Base-by-base conservation (phyloP, 176 grass and related monocot species). In the Cymbopogon citratus region DNA sequence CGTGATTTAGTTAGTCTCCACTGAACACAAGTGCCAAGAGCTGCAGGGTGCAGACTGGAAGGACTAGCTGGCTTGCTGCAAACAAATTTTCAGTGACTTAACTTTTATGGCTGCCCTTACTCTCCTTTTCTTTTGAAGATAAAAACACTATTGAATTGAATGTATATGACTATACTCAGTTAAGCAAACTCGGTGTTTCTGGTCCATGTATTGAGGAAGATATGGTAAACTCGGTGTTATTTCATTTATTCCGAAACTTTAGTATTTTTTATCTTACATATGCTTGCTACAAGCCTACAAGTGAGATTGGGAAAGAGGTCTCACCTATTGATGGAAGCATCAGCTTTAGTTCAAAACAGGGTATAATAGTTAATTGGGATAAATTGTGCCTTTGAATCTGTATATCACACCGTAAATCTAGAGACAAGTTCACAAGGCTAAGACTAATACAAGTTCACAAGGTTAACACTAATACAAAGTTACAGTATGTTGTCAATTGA, bases 241-340 rank as follows among this genome's bases (percentile, higher is more conserved):
- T 73, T 63, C 44, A 73, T 44, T 29, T 80, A 80, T 86, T 67
- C 78, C 24, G 11, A 67, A 66, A 67, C 6, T 74, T 13, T 36
- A 68, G 11, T 29, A 3, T 21, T 72, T 71, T 71, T 59, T 36
- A n/a, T 67, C 26, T 31, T 43, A 34, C 2, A 45, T 54, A 73
- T 73, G 38, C 46, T 29, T 18, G 16, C 8, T 13, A 79, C 13
- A 28, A 14, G 27, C 13, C n/a, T n/a, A n/a, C n/a, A n/a, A n/a
- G n/a, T n/a, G 34, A 68, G 45, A 51, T 49, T 74, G 15, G 9
- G 51, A 46, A 45, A 81, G 18, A 57, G 34, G 28, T 27, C 39
- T 67, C 12, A 35, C 23, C 45, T 84, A 77, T 12, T 66, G 35
- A 33, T 56, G 52, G 21, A 19, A 56, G 52, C 35, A 36, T 36